Base-by-base conservation (phyloP, 495 filamentous ascomycete species). In the Talaromyces trachyspermus region DNA sequence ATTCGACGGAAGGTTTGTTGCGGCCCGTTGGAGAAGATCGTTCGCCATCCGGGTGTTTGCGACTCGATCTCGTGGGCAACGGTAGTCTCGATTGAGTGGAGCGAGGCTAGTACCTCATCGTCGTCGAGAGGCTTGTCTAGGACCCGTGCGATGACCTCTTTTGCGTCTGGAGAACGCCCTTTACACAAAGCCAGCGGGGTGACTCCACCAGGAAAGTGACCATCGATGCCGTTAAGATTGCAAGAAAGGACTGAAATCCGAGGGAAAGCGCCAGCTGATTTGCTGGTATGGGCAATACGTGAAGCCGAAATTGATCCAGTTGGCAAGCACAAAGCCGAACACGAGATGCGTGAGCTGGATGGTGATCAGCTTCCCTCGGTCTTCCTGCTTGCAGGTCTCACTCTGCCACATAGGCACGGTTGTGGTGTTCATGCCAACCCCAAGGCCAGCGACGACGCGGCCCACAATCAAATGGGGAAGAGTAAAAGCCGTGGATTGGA, bases 331-430 rank as follows among this genome's bases (percentile, higher is more conserved):
- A n/a, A 49, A 40, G 1, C 51, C 74, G 43, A 74, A 68, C 45
- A 80, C 76, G 50, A 78, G 78, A 53, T 73, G 52, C 7, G 75
- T 73, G 60, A 79, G 66, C 49, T 83, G 76, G 27, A 79, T 64
- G 27, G 82, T 72, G 17, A 84, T 69, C 24, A 85, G 64, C 48
- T 75, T 75, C 39, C 84, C 84, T 50, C 83, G 73, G 58, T 71
- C 74, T 15, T 71, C 64, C 0, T 76, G 72, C 46, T 80, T 70
- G 11, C 78, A 72, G 20, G 77, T 79, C 54, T 76, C 75, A 43
- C 65, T 64, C 52, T 75, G 75, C 54, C 74, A 79, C 2, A 74
- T 66, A 4, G 75, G 76, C 0, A 72, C 72, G 0, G 72, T 73
- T 4, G 70, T 71, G 45, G 66, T 72, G 43, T 77, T 65, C 47